Evolutionary conservation across 768 basidiomycete genomes (phyloP).

Genomic region (Pilatotrama ljubarskyi): DNA sequence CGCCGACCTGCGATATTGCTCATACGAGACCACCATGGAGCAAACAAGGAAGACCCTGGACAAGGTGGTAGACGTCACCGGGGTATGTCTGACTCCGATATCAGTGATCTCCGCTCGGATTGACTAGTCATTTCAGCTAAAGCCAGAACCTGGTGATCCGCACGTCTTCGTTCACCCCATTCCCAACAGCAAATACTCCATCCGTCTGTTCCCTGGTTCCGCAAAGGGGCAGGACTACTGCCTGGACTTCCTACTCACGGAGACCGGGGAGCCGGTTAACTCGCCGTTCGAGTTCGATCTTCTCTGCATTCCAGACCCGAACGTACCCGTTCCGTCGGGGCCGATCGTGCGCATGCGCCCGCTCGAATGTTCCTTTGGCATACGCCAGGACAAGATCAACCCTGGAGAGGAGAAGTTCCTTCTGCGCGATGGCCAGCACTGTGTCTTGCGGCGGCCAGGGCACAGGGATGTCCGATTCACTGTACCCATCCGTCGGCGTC

Average conservation of each 20-base stretch:
- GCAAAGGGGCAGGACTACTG: background rate
- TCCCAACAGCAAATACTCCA: background rate
- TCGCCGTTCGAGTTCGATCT: background rate
- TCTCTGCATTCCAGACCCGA: background rate
- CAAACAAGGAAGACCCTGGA: too few species aligned
- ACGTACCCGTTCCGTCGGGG: background rate
- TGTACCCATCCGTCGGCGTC: background rate
- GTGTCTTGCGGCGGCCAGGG: background rate
- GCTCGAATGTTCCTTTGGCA: background rate
- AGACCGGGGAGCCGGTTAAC: background rate
- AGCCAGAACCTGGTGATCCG: too few species aligned
- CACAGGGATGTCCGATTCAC: background rate
- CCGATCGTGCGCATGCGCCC: background rate
- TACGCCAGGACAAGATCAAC: background rate
- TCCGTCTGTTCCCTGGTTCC: background rate
- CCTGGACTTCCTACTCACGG: background rate
- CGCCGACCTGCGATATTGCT: background rate
- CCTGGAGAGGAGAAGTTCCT: conserved; percentile 1
- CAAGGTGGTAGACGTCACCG: too few species aligned
- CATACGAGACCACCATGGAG: too few species aligned
- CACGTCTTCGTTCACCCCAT: too few species aligned
- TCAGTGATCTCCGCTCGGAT: too few species aligned
- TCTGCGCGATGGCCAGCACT: background rate
- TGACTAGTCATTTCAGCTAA: too few species aligned
- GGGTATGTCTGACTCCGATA: too few species aligned